phyloP scores from a whole-genome alignment of 129 eudicot species.

The Erigeron canadensis region DNA sequence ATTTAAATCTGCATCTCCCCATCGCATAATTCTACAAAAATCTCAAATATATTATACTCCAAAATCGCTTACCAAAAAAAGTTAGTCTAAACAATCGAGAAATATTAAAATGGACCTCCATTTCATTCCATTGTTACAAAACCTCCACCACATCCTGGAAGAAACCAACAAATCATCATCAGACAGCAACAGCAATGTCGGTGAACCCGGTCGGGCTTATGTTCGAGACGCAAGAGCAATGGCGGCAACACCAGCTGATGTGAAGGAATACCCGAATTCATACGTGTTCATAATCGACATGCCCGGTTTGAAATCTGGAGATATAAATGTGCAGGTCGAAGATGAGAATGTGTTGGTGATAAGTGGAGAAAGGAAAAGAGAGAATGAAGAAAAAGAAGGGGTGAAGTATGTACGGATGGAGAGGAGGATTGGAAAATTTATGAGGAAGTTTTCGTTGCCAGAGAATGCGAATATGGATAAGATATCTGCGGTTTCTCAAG shows the following conservation, averaged over 20 bases:
- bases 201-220: neutral
- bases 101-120: neutral
- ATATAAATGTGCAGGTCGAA: constrained; percentile 6
- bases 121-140: neutral
- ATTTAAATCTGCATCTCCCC: neutral
- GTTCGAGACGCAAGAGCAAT: constrained; percentile 11
- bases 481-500: no score
- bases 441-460: constrained; percentile 3
- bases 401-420: constrained; percentile 10
- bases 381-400: neutral
- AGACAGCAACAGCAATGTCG: neutral
- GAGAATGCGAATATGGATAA: neutral
- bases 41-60: constrained; percentile 1
- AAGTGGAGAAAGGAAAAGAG: neutral
- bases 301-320: constrained; percentile 10
- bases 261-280: neutral
- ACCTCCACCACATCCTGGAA: constrained; percentile 6
- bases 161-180: neutral
- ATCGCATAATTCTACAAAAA: neutral
- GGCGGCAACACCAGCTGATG: constrained; percentile 13
- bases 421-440: neutral
- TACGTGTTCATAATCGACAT: constrained; percentile 4
- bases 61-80: no score
- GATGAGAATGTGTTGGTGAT: constrained; percentile 7
- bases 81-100: neutral